phyloP scores from a whole-genome alignment of 1,284 basidiomycete genomes.

The Rhodotorula sp. region DNA sequence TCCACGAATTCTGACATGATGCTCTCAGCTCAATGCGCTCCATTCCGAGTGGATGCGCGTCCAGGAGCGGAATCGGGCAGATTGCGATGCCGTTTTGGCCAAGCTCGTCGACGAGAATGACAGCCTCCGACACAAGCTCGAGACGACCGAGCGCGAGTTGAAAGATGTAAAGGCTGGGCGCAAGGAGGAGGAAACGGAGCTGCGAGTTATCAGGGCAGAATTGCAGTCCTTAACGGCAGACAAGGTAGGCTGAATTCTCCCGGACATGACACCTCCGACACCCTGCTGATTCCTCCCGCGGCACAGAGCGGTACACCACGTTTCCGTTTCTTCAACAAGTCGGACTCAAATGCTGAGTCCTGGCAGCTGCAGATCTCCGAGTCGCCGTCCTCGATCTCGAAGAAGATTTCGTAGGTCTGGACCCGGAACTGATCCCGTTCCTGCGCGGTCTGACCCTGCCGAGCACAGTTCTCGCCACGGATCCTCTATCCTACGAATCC shows the following conservation, averaged over 20 bases:
- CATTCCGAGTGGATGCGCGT: constrained; percentile 12
- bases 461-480: constrained; percentile 7
- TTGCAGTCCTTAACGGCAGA: not conserved
- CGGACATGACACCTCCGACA: not conserved
- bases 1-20: too few species aligned
- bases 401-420: constrained; percentile 3
- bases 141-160: constrained; percentile 1
- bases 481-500: not conserved
- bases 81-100: not conserved
- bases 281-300: too few species aligned
- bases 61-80: not conserved
- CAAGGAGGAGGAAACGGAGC: constrained; percentile 10
- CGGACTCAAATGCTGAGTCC: not conserved
- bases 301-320: too few species aligned
- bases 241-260: not conserved
- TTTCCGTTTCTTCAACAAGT: too few species aligned
- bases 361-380: constrained; percentile 3
- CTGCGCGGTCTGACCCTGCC: too few species aligned
- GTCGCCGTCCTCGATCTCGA: constrained; percentile 28
- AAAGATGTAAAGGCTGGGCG: constrained; percentile 21
- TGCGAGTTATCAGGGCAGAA: not conserved
- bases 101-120: constrained; percentile 17
- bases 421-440: too few species aligned
- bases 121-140: not conserved
- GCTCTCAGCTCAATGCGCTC: constrained; percentile 1